Conservation (phyloP, 2,329 filamentous ascomycete species). For the Sordariomycetes sp. region DNA sequence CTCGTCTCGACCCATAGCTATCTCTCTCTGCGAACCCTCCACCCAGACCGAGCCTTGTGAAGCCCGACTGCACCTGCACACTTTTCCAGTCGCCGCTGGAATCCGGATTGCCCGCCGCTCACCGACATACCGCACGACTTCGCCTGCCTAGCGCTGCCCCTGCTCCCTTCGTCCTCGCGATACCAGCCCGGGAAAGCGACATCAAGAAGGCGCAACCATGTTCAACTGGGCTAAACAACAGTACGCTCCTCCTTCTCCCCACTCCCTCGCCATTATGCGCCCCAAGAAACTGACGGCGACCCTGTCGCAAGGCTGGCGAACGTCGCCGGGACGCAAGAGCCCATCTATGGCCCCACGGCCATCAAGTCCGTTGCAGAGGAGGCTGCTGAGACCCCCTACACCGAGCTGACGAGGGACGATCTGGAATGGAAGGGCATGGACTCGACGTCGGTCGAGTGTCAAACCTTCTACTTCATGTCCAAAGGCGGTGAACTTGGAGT, state of each 20-base stretch:
- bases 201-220: constrained; percentile 39
- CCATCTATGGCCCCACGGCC: constrained; percentile 83
- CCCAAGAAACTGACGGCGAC: not conserved
- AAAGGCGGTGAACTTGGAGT: constrained; percentile 69
- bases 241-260: constrained; percentile 37
- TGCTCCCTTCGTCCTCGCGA: not conserved
- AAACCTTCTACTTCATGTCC: constrained; percentile 83
- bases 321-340: constrained; percentile 92
- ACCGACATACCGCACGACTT: not conserved
- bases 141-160: not conserved
- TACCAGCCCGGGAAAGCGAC: not conserved
- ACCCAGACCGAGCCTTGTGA: not conserved
- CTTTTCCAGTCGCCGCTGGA: not conserved
- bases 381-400: constrained; percentile 66
- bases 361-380: constrained; percentile 80
- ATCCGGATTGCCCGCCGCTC: not conserved
- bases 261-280: constrained; percentile 1
- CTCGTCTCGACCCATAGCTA: not conserved
- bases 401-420: constrained; percentile 66
- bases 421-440: constrained; percentile 75
- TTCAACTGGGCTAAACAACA: constrained; percentile 93
- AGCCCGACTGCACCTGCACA: not conserved
- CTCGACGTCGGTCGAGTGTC: constrained; percentile 84
- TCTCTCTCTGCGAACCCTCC: not conserved
- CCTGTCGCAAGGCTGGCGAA: constrained; percentile 47